Evolutionary conservation across 2,329 filamentous ascomycete genomes (phyloP), one percentile per base, ranked within the genome.

Genomic region (Cryoendolithus antarcticus): DNA sequence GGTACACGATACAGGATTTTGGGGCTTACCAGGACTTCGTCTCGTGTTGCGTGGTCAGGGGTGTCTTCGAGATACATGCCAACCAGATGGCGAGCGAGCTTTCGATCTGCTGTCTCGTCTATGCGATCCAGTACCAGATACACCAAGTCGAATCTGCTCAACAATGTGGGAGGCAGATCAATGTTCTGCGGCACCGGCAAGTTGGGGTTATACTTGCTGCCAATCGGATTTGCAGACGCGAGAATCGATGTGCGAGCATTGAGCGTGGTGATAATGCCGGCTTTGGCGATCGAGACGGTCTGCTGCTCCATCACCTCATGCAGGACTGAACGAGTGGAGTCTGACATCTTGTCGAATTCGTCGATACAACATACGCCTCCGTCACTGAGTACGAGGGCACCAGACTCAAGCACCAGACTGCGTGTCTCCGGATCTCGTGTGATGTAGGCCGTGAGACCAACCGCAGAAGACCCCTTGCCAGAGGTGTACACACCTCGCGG

Each of bases 141-240:
- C 37, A 98, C 89, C 5, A 98, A 70, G 60, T 98, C 91, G 58
- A 98, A 98, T 70, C 91, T 82, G 4, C 88, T 95, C 38, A 98
- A 74, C 5, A 98, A 71, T 0, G 91, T 98, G 0, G 91, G 91
- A 1, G 91, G 91, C 6, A 98, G 75, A 56, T 98, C 91, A 52
- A 98, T 98, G 62, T 98, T 98, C 55, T 96, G 88, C 3, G 91
- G 91, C 9, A 98, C 91, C 0, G 91, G 88, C 15, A 98, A 67
- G 54, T 94, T 89, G 2, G 86, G 83, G 62, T 98, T 96, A 67
- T 98, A 98, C 58, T 93, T 88, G 65, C 86, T 94, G 53, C 91
- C 91, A 49, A 98, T 96, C 1, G 91, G 91, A 58, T 98, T 98
- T 61, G 91, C 91, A 8, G 89, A 96, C 10, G 91, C 91, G 24